Evolutionary conservation across 345 rosid genomes (phyloP).

Genomic region (Ricinus communis): DNA sequence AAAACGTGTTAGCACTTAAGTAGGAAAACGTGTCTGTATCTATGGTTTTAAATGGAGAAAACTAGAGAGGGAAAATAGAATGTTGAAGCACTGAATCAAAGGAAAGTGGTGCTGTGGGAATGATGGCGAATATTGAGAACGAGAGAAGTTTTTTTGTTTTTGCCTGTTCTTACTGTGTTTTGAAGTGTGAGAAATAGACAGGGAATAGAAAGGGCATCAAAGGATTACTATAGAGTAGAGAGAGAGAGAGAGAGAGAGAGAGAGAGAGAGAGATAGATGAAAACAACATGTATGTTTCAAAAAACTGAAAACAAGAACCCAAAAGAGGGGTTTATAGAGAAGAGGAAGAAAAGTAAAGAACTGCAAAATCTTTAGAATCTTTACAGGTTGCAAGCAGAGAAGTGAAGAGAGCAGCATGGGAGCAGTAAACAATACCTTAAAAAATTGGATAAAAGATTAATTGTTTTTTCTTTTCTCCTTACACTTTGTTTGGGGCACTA

Average conservation of each 20-base stretch:
- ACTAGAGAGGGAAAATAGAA: constrained; percentile 12
- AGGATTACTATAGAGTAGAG: background rate
- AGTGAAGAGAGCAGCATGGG: constrained; percentile 38
- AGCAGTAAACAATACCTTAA: constrained; percentile 19
- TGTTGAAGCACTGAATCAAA: constrained; percentile 20
- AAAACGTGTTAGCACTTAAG: background rate
- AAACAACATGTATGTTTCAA: constrained; percentile 21
- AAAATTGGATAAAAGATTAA: constrained; percentile 25
- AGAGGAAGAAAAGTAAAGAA: background rate
- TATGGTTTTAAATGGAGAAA: constrained; percentile 25
- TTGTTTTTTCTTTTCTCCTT: constrained; percentile 3
- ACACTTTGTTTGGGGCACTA: too few species aligned
- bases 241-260: constrained; percentile 16
- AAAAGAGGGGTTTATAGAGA: constrained; percentile 13
- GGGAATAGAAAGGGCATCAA: background rate
- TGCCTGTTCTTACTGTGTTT: constrained; percentile 3
- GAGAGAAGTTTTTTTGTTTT: background rate
- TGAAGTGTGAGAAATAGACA: constrained; percentile 10
- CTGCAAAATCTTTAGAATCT: constrained; percentile 41
- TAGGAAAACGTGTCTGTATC: background rate
- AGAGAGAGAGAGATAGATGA: background rate
- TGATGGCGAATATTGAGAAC: background rate
- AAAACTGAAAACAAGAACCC: constrained; percentile 26
- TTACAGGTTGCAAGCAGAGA: constrained; percentile 60
- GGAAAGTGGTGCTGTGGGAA: background rate